Evolutionary conservation across 192 early-diverging fungal species (phyloP).

Genomic region (Chytriomyces sp.): DNA sequence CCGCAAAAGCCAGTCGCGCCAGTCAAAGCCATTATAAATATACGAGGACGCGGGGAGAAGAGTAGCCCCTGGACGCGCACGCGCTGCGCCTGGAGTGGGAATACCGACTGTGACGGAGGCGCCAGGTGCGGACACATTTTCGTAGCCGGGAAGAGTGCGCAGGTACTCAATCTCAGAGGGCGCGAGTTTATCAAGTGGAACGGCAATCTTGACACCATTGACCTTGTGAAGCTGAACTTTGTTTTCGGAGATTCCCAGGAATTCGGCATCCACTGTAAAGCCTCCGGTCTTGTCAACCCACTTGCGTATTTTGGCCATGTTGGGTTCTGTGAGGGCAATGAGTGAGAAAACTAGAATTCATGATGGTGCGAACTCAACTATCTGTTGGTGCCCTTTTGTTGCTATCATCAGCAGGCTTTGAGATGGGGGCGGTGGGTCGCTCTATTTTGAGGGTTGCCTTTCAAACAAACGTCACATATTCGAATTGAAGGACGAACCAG

Average conservation of each 20-base stretch:
- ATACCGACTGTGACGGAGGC: slow-evolving; percentile 22
- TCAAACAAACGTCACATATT: neutral
- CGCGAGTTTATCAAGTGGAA: slow-evolving; percentile 86
- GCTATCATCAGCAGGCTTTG: slow-evolving; percentile 16
- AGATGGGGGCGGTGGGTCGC: slow-evolving; percentile 36
- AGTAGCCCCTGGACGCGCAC: slow-evolving; percentile 21
- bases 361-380: slow-evolving; percentile 22
- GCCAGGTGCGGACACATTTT: slow-evolving; percentile 22
- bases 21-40: slow-evolving; percentile 81
- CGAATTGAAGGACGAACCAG: neutral
- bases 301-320: slow-evolving; percentile 70
- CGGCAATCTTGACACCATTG: slow-evolving; percentile 93
- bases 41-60: slow-evolving; percentile 40
- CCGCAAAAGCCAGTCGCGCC: slow-evolving; percentile 90
- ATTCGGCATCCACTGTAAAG: slow-evolving; percentile 92
- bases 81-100: slow-evolving; percentile 27
- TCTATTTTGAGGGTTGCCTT: neutral
- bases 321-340: slow-evolving; percentile 41
- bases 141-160: slow-evolving; percentile 45
- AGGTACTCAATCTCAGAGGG: slow-evolving; percentile 52
- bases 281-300: slow-evolving; percentile 93
- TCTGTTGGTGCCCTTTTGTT: slow-evolving; percentile 16
- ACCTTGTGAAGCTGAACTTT: slow-evolving; percentile 91
- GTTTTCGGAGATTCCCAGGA: slow-evolving; percentile 73
- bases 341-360: neutral